Percentiles rank a stretch among this genome's conserved stretches.
Conservation (phyloP, 2,329 filamentous ascomycete species). For the Cladophialophora carrionii region DNA sequence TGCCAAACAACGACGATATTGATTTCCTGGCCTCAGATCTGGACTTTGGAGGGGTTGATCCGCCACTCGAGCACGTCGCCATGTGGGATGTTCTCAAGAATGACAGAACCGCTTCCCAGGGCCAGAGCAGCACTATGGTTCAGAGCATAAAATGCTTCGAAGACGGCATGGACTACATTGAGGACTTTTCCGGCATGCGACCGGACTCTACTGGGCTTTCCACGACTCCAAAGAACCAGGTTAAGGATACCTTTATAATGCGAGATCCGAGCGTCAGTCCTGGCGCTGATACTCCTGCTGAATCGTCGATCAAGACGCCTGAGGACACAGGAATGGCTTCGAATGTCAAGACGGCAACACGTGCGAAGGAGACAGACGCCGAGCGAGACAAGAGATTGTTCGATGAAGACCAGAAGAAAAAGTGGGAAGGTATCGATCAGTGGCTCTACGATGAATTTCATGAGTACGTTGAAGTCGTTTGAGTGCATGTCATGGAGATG, state of each 20-base stretch:
- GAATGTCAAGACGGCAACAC: not conserved
- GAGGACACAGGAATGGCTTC: not conserved
- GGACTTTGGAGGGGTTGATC: constrained; percentile 25
- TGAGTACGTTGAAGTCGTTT: constrained; percentile 48
- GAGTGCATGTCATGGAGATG: constrained; percentile 12
- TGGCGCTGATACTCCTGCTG: not conserved
- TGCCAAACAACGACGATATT: constrained; percentile 2
- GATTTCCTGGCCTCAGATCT: constrained; percentile 19
- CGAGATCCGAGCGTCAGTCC: not conserved
- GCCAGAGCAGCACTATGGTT: constrained; percentile 13
- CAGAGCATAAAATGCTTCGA: not conserved
- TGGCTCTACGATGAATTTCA: constrained; percentile 48
- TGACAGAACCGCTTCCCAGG: constrained; percentile 6
- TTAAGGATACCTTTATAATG: not conserved
- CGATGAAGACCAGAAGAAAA: constrained; percentile 35
- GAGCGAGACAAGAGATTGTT: constrained; percentile 25
- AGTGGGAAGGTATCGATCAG: constrained; percentile 47
- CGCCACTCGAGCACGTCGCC: constrained; percentile 29
- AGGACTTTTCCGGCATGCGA: not conserved
- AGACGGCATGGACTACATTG: constrained; percentile 2
- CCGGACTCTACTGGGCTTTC: not conserved
- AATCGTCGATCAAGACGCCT: constrained; percentile 9
- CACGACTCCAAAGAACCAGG: not conserved
- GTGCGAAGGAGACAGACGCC: constrained; percentile 18
- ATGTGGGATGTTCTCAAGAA: constrained; percentile 28